Evolutionary conservation across 345 rosid species (phyloP), one percentile per base, ranked within the genome.

Genomic region (Eucalyptus erythrocorys): DNA sequence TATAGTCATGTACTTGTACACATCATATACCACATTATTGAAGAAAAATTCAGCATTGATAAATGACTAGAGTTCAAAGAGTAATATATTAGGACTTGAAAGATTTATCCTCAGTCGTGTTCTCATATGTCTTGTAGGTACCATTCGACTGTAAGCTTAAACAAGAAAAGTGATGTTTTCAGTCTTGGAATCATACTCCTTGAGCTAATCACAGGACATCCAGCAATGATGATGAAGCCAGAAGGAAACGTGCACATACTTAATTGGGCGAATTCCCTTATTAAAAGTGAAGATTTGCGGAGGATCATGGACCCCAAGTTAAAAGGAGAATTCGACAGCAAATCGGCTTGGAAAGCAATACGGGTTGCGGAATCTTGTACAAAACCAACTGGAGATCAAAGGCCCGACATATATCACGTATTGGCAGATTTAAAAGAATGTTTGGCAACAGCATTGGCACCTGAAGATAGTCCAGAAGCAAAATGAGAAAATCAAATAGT

Each of bases 91-190:
- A 2, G 8, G 55, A 17, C 22, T 8, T 50, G 22, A 19, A 50
- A 50, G 55, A 17, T 50, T 50, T 50, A 17, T 50, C 55, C 55
- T 50, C 4, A 50, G 22, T 4, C 8, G 55, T 50, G 55, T 50
- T 50, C 55, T 50, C 21, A 3, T 21, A 21, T 53, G 59, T 53
- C 59, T 4, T 21, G 16, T 82, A 87, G 88, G 88, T 30, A 13
- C 47, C 88, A 45, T 4, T 27, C 24, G 12, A 50, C 80, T 14
- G 87, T 34, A 88, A 82, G 15, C 90, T 90, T 71, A 15, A 89
- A 80, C 17, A 88, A 93, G 93, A 93, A 93, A 89, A 94, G 94
- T 45, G 96, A 94, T 87, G 93, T 94, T 15, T 94, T 91, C 89
- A 92, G 94, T 49, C 93, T 93, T 34, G 94, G 95, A 42, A 89